Percentiles rank a stretch among this genome's conserved stretches.
Evolutionary conservation across 495 filamentous ascomycete genomes (phyloP).

Genomic region (Neurospora tetrasperma): DNA sequence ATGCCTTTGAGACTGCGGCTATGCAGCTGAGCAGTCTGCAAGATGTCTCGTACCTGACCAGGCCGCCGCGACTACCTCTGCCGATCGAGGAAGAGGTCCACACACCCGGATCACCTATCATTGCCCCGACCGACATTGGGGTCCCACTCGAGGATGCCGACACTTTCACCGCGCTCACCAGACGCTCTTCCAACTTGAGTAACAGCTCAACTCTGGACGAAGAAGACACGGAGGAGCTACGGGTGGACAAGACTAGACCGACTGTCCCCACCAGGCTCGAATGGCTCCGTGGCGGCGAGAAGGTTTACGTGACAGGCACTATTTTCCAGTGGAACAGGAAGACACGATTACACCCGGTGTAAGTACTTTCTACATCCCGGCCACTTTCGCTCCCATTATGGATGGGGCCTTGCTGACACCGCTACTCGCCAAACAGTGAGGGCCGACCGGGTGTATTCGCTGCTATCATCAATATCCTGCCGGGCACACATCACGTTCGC

Average conservation of each 20-base stretch:
- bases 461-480: conserved; percentile 67
- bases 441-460: conserved; percentile 51
- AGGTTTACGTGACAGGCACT: conserved; percentile 92
- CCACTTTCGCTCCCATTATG: background rate
- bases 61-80: conserved; percentile 78
- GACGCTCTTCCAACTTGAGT: conserved; percentile 54
- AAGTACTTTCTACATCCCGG: conserved; percentile 27
- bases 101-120: conserved; percentile 76
- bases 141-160: conserved; percentile 39
- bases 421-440: conserved; percentile 27
- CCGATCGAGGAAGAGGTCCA: conserved; percentile 84
- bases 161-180: conserved; percentile 34
- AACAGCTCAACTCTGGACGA: conserved; percentile 59
- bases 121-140: conserved; percentile 52
- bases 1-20: conserved; percentile 26
- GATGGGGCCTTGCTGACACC: conserved; percentile 7
- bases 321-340: conserved; percentile 95
- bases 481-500: conserved; percentile 92
- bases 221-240: conserved; percentile 71
- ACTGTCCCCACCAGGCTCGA: conserved; percentile 73
- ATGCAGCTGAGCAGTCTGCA: conserved; percentile 36
- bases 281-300: conserved; percentile 71
- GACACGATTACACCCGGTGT: conserved; percentile 75
- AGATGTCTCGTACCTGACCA: conserved; percentile 51
- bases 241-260: conserved; percentile 49